These are phyloP conservation scores for Apium graveolens DNA, from an alignment of 129 eudicot genomes.

Conservation along the genomic window DNA sequence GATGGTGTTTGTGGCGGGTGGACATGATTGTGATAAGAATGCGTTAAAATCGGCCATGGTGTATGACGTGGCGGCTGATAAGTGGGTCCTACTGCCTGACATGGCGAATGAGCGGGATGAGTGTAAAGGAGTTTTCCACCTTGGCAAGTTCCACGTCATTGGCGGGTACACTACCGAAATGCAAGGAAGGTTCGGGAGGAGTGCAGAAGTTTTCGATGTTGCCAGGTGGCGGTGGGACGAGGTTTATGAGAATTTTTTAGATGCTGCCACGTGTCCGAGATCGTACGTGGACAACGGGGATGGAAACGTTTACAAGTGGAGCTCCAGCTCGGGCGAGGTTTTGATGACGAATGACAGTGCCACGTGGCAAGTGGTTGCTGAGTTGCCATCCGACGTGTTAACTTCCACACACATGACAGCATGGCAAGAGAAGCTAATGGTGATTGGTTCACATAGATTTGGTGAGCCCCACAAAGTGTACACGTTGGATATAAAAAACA, in stretches of 20 bases:
- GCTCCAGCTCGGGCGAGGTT: constrained; percentile 16
- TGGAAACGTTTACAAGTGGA: constrained; percentile 33
- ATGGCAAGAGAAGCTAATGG: constrained; percentile 47
- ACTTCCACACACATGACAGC: constrained; percentile 33
- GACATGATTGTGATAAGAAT: constrained; percentile 69
- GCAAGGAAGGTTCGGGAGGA: constrained; percentile 68
- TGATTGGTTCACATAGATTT: constrained; percentile 47
- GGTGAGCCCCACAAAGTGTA: constrained; percentile 35
- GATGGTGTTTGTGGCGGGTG: constrained; percentile 79
- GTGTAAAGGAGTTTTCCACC: constrained; percentile 46
- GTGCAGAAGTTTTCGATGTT: constrained; percentile 44
- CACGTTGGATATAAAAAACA: constrained; percentile 38
- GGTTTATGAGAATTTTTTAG: constrained; percentile 30
- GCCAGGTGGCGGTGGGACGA: constrained; percentile 50
- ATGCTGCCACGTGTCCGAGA: constrained; percentile 43
- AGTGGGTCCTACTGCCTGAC: constrained; percentile 57
- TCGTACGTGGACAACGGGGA: constrained; percentile 45
- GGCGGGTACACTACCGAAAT: constrained; percentile 62
- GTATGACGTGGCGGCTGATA: constrained; percentile 52
- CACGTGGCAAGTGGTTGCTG: constrained; percentile 39
- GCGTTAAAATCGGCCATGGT: constrained; percentile 58
- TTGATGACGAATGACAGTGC: constrained; percentile 28
- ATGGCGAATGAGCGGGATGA: constrained; percentile 76
- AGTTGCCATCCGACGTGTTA: constrained; percentile 33
- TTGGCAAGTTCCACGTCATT: constrained; percentile 72